Evolutionary conservation across 1,139 yeast species (phyloP).

Genomic region (Geotrichum reessii): DNA sequence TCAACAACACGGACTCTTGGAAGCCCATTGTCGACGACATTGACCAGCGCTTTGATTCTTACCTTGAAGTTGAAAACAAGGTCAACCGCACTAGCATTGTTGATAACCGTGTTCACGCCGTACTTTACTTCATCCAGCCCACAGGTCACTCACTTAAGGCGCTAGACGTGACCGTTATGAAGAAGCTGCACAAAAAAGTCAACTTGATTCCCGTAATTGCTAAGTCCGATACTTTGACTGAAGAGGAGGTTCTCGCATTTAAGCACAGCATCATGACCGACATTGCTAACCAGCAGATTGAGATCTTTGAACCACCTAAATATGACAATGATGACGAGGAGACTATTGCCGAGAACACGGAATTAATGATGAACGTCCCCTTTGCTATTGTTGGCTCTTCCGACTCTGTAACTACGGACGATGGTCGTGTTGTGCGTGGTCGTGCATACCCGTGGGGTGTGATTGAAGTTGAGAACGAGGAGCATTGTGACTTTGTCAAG

Average conservation of each 20-base stretch:
- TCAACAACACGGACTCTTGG: slow-evolving; percentile 88
- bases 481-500: slow-evolving; percentile 87
- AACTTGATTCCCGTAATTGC: slow-evolving; percentile 93
- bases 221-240: slow-evolving; percentile 88
- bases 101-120: slow-evolving; percentile 90
- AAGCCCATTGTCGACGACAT: slow-evolving; percentile 89
- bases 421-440: slow-evolving; percentile 92
- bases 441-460: slow-evolving; percentile 98
- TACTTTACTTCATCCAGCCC: slow-evolving; percentile 94
- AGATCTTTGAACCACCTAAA: slow-evolving; percentile 70
- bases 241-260: slow-evolving; percentile 72
- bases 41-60: slow-evolving; percentile 77
- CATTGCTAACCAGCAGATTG: slow-evolving; percentile 67
- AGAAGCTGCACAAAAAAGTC: slow-evolving; percentile 82
- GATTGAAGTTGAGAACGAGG: slow-evolving; percentile 91
- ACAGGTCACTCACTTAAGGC: slow-evolving; percentile 92
- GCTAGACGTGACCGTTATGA: slow-evolving; percentile 84
- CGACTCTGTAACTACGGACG: slow-evolving; percentile 59
- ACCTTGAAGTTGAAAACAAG: slow-evolving; percentile 85
- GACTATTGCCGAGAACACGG: slow-evolving; percentile 54
- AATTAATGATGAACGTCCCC: slow-evolving; percentile 49
- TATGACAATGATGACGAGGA: slow-evolving; percentile 88
- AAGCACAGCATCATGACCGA: slow-evolving; percentile 70
- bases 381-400: slow-evolving; percentile 95
- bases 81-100: slow-evolving; percentile 75